A percentile compares a stretch with the other conserved stretches of the same genome.
Conservation (phyloP, 768 basidiomycete genomes). For the Naganishia kalamii region DNA sequence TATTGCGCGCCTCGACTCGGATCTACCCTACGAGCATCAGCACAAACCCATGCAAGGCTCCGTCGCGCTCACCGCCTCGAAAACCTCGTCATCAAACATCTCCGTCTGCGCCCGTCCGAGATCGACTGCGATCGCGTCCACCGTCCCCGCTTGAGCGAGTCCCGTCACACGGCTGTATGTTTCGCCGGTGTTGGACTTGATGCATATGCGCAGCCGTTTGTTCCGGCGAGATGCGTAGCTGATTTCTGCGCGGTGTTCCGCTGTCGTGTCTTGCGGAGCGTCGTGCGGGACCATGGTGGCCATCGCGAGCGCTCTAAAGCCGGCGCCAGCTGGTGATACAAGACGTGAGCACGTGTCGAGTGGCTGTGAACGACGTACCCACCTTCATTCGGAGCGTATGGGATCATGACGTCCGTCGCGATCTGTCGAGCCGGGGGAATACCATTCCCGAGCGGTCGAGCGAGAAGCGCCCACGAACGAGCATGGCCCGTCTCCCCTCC, state of each 20-base stretch:
- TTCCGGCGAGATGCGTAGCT: neutral
- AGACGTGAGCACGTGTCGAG: neutral
- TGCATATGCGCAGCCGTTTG: conserved; percentile 16
- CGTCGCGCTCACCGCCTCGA: conserved; percentile 8
- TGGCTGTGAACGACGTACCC: too few relatives aligned
- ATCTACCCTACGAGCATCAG: neutral
- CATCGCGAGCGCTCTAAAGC: conserved; percentile 2
- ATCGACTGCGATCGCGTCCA: neutral
- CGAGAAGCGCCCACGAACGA: conserved; percentile 10
- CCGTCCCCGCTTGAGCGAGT: neutral
- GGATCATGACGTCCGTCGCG: conserved; percentile 25
- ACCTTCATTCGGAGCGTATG: conserved; percentile 25
- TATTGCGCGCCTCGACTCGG: conserved; percentile 9
- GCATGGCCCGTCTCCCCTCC: neutral
- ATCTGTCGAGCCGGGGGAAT: conserved; percentile 10
- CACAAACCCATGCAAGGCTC: neutral
- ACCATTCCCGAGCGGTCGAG: conserved; percentile 6
- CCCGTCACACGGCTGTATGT: conserved; percentile 8
- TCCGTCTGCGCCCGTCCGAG: conserved; percentile 17
- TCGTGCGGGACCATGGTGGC: conserved; percentile 4
- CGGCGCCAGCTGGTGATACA: conserved; percentile 1
- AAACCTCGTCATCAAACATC: conserved; percentile 25
- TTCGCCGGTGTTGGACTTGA: neutral
- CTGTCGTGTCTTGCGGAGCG: neutral
- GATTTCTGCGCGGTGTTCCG: neutral